These are phyloP conservation scores for Geotrichum armillariae DNA, from an alignment of 1,139 yeast species.

Conservation along the genomic window DNA sequence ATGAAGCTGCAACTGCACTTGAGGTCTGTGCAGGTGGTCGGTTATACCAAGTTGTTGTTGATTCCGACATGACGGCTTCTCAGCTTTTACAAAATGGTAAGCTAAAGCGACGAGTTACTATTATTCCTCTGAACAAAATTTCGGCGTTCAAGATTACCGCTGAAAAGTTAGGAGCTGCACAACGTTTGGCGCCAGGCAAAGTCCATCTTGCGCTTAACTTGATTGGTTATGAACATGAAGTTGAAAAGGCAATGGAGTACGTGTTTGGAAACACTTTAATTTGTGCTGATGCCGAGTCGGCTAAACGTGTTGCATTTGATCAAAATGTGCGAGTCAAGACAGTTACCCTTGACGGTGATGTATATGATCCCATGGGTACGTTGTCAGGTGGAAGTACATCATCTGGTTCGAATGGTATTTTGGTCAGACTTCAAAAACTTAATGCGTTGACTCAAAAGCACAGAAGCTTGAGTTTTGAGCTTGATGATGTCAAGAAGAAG, in stretches of 20 bases:
- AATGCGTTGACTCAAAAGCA: conserved; percentile 52
- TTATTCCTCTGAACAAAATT: conserved; percentile 89
- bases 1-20: conserved; percentile 73
- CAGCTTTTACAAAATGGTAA: conserved; percentile 77
- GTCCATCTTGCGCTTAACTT: conserved; percentile 86
- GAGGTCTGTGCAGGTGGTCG: conserved; percentile 96
- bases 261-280: conserved; percentile 87
- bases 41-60: conserved; percentile 87
- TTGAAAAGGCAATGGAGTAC: conserved; percentile 81
- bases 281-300: conserved; percentile 85
- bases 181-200: conserved; percentile 70
- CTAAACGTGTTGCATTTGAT: conserved; percentile 83
- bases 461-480: conserved; percentile 42
- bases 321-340: conserved; percentile 78
- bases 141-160: conserved; percentile 47
- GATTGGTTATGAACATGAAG: conserved; percentile 69
- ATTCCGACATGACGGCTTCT: conserved; percentile 80
- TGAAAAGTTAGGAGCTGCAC: conserved; percentile 51
- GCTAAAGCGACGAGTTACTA: conserved; percentile 79
- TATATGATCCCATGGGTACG: conserved; percentile 95
- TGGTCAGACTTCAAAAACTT: conserved; percentile 67
- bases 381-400: conserved; percentile 85
- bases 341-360: conserved; percentile 92
- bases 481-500: conserved; percentile 45
- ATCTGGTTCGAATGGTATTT: conserved; percentile 52